Percentiles rank a stretch among this genome's conserved stretches.
Evolutionary conservation across 2,329 filamentous ascomycete species (phyloP).

Genomic region (Aspergillus brunneoviolaceus): DNA sequence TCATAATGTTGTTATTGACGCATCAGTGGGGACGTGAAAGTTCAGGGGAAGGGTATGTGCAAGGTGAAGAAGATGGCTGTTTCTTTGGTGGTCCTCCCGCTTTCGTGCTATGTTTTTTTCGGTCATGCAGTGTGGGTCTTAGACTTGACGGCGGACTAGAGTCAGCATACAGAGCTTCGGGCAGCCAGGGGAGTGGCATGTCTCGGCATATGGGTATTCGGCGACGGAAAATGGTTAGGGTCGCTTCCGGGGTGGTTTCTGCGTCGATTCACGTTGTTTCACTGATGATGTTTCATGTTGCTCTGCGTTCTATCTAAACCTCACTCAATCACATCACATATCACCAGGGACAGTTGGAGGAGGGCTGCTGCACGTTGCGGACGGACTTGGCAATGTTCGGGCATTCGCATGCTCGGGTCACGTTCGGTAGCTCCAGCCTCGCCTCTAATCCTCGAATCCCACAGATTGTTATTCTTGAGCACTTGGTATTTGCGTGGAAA

Average conservation of each 20-base stretch:
- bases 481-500: too few species aligned
- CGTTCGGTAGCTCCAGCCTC: background rate
- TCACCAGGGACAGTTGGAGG: background rate
- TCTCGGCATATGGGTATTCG: constrained; percentile 26
- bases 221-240: constrained; percentile 48
- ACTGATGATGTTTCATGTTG: constrained; percentile 15
- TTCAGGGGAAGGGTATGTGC: constrained; percentile 25
- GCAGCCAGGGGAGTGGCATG: constrained; percentile 10
- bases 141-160: constrained; percentile 12
- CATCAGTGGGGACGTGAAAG: constrained; percentile 26
- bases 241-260: constrained; percentile 49
- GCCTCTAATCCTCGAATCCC: background rate
- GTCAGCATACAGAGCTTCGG: constrained; percentile 11
- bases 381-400: background rate
- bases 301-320: background rate
- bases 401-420: background rate
- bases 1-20: constrained; percentile 28
- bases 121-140: constrained; percentile 10
- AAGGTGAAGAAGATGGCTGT: constrained; percentile 20
- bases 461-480: background rate
- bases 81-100: constrained; percentile 12
- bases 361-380: background rate
- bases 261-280: constrained; percentile 36
- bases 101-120: constrained; percentile 12
- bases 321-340: background rate